These are phyloP conservation scores for Strobilomyces confusus DNA, from an alignment of 768 basidiomycete species.

Conservation along the genomic window DNA sequence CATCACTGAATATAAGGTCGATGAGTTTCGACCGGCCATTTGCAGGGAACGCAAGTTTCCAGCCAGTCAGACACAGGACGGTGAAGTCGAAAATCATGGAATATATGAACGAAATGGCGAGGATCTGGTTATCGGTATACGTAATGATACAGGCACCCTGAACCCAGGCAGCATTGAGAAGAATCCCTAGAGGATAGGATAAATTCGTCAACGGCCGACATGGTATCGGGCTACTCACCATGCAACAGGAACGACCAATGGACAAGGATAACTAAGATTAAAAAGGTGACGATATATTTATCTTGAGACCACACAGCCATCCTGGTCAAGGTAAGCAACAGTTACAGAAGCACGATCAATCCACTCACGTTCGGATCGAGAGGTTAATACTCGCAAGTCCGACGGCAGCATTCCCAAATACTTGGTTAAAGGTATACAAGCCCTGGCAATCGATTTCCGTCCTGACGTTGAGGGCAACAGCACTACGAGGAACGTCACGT, in stretches of 20 bases:
- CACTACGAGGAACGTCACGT: slow-evolving; percentile 31
- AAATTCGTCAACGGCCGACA: background rate
- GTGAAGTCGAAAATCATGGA: slow-evolving; percentile 69
- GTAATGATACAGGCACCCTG: slow-evolving; percentile 53
- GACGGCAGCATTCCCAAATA: slow-evolving; percentile 62
- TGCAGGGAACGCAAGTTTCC: slow-evolving; percentile 49
- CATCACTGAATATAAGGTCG: slow-evolving; percentile 66
- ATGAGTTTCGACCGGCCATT: slow-evolving; percentile 55
- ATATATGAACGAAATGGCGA: slow-evolving; percentile 68
- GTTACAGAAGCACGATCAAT: background rate
- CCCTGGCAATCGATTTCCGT: slow-evolving; percentile 61
- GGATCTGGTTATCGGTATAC: slow-evolving; percentile 52
- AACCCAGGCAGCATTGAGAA: slow-evolving; percentile 57
- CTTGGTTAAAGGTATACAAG: slow-evolving; percentile 65
- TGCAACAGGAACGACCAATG: slow-evolving; percentile 72
- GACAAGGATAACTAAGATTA: slow-evolving; percentile 55
- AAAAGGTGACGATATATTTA: slow-evolving; percentile 47
- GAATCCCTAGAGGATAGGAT: slow-evolving; percentile 38
- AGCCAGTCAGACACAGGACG: slow-evolving; percentile 57
- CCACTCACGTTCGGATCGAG: slow-evolving; percentile 58
- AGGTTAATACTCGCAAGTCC: slow-evolving; percentile 72
- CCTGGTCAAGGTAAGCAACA: slow-evolving; percentile 30
- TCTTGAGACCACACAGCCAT: slow-evolving; percentile 69
- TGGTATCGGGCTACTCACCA: slow-evolving; percentile 34
- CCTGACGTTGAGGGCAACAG: slow-evolving; percentile 56